Base-by-base conservation (phyloP, 2,329 filamentous ascomycete species). In the Cladophialophora yegresii region DNA sequence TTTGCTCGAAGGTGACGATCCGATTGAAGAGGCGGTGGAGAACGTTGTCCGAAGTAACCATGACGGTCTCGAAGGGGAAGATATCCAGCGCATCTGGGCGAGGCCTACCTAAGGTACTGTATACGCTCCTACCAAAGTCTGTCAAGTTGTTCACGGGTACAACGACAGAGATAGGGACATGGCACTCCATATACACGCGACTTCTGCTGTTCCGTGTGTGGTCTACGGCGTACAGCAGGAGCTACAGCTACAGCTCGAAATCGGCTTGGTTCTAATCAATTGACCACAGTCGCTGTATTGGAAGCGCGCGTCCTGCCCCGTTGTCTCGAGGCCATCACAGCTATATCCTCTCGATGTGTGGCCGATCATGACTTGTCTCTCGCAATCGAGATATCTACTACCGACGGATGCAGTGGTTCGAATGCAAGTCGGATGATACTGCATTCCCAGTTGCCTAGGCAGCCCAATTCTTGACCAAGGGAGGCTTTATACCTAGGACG, bases 1-100 rank as follows among this genome's bases (percentile, higher is more conserved):
- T 77, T 72, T 85, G 67, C 66, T 85, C 53, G 78, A 81, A 69
- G 83, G 83, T 2, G 75, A 83, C 22, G 79, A 83, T 63, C 71
- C 70, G 0, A 75, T 83, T 54, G 76, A 76, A 6, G 73, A 75
- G 55, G 83, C 81, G 13, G 78, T 84, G 23, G 77, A 81, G 65
- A 76, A 75, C 67, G 73, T 81, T 64, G 77, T 77, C 1, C 77
- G 70, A 69, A 78, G 80, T 53, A 75, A 75, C 20, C 70, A 81
- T 64, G 81, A 84, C 75, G 76, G 77, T 47, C 54, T 69, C 4
- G 80, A 81, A 40, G 82, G 79, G 1, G 83, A 85, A 72, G 80
- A 84, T 76, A 72, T 83, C 23, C 77, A 79, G 55, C 76, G 66
- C 2, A 82, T 84, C 8, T 67, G 71, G 63, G 63, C 58, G 0